Conservation (phyloP, 2,329 filamentous ascomycete species). For the Fusarium devonianum region DNA sequence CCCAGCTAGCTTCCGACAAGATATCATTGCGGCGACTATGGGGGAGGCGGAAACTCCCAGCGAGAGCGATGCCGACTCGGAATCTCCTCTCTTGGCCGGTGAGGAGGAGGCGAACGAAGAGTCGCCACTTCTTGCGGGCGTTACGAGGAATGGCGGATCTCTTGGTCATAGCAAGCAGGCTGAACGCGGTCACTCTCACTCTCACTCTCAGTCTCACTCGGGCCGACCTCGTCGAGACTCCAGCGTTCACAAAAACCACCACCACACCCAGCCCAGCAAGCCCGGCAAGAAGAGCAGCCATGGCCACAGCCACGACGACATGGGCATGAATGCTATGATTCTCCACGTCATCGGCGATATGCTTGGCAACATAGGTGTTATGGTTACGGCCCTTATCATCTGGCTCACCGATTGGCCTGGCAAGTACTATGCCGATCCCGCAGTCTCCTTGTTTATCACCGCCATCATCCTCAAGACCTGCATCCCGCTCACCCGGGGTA, state of each 20-base stretch:
- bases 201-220: slow-evolving; percentile 27
- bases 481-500: slow-evolving; percentile 79
- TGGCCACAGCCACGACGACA: slow-evolving; percentile 82
- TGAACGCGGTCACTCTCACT: slow-evolving; percentile 34
- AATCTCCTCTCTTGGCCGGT: slow-evolving; percentile 52
- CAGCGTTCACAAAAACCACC: slow-evolving; percentile 73
- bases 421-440: slow-evolving; percentile 88
- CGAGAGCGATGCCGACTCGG: slow-evolving; percentile 62
- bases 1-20: slow-evolving; percentile 87
- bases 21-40: slow-evolving; percentile 85
- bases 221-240: slow-evolving; percentile 54
- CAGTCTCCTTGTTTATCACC: slow-evolving; percentile 93
- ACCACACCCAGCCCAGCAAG: slow-evolving; percentile 79
- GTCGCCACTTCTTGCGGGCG: slow-evolving; percentile 56
- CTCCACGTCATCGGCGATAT: slow-evolving; percentile 82
- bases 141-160: slow-evolving; percentile 44
- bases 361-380: slow-evolving; percentile 86
- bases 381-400: slow-evolving; percentile 83
- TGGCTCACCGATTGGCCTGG: slow-evolving; percentile 86
- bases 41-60: slow-evolving; percentile 60
- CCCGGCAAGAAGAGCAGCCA: slow-evolving; percentile 68
- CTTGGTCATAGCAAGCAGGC: slow-evolving; percentile 32
- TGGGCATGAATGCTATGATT: slow-evolving; percentile 92
- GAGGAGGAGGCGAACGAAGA: slow-evolving; percentile 54
- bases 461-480: slow-evolving; percentile 77